Conservation (phyloP, 1,284 basidiomycete species). For the Neonothopanus nambi region DNA sequence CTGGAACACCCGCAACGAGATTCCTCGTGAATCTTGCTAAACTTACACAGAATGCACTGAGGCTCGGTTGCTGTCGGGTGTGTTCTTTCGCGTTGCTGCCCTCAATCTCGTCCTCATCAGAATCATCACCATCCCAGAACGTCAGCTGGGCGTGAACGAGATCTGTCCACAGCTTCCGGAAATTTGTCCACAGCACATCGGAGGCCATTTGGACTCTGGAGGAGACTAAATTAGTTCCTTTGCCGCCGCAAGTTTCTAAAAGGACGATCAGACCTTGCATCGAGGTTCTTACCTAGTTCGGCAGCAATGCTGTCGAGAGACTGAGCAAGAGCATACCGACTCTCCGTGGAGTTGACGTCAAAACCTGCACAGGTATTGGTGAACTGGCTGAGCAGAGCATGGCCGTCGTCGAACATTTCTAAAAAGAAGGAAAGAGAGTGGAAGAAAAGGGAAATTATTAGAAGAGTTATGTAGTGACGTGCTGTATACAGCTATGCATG, state of each 20-base stretch:
- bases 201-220: conserved; percentile 46
- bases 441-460: no score
- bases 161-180: conserved; percentile 56
- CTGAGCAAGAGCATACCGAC: conserved; percentile 29
- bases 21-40: conserved; percentile 78
- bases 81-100: conserved; percentile 20
- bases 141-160: conserved; percentile 44
- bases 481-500: no score
- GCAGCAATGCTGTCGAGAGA: conserved; percentile 46
- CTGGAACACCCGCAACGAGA: conserved; percentile 63
- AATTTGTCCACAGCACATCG: conserved; percentile 48
- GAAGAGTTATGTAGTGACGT: no score
- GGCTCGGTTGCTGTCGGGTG: conserved; percentile 27
- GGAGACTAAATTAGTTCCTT: background rate
- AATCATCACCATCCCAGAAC: conserved; percentile 48
- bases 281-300: conserved; percentile 45
- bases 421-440: conserved; percentile 2
- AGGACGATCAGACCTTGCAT: conserved; percentile 39
- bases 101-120: conserved; percentile 31
- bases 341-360: conserved; percentile 33
- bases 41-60: conserved; percentile 42
- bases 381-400: conserved; percentile 34
- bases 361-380: conserved; percentile 38
- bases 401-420: conserved; percentile 2
- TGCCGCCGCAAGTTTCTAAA: background rate